A percentile compares a stretch with the other conserved stretches of the same genome.
These are phyloP conservation scores for Cryptosporidium ubiquitum DNA, from an alignment of 169 alveolate species.

Conservation along the genomic window DNA sequence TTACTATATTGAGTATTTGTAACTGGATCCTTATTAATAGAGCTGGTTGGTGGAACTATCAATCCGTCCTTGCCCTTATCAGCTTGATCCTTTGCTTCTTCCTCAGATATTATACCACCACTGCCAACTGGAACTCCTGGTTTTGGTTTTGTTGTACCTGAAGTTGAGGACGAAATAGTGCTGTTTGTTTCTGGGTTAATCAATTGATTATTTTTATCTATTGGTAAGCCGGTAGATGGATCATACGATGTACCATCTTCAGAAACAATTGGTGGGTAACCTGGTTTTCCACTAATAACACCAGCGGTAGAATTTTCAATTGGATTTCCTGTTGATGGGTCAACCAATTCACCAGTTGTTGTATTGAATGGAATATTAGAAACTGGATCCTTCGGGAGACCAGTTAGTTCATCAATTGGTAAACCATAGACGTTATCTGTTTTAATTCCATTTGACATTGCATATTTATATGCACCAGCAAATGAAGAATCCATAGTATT, in stretches of 20 bases:
- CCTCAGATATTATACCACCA: constrained; percentile 62
- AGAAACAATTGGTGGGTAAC: constrained; percentile 13
- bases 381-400: constrained; percentile 71
- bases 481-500: constrained; percentile 43
- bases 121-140: constrained; percentile 47
- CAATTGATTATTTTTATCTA: constrained; percentile 37
- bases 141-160: constrained; percentile 71
- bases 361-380: constrained; percentile 49
- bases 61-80: constrained; percentile 39
- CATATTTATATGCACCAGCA: constrained; percentile 51
- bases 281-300: constrained; percentile 59
- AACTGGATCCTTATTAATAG: constrained; percentile 60
- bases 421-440: constrained; percentile 55
- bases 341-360: constrained; percentile 63
- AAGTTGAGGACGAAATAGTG: constrained; percentile 32
- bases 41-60: constrained; percentile 33
- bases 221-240: constrained; percentile 68
- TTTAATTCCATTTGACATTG: constrained; percentile 43
- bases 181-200: constrained; percentile 50
- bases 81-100: constrained; percentile 62
- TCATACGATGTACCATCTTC: constrained; percentile 29
- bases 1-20: constrained; percentile 66
- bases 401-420: constrained; percentile 43
- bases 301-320: constrained; percentile 67
- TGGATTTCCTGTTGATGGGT: constrained; percentile 54